Evolutionary conservation across 257 asterid genomes (phyloP), one percentile per base, ranked within the genome.

Genomic region (Cynanchum wilfordii): DNA sequence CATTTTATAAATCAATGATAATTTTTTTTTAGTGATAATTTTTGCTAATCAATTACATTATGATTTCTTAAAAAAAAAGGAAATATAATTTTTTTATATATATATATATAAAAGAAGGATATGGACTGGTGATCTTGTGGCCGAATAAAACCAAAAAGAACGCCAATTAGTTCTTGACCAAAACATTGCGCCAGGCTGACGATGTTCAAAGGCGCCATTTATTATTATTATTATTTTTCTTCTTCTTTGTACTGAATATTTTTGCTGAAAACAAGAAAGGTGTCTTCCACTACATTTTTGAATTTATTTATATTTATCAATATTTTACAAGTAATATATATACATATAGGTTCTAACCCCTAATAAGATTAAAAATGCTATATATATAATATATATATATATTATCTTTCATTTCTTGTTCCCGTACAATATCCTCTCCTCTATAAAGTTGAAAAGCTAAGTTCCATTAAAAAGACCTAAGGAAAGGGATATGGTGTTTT

Each of bases 271-370:
- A 58, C 58, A 25, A 4, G 75, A 71, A 71, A 58, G 68, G 30
- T 71, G 75, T 71, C 68, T 57, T 45, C 75, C 75, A 70, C 74
- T 70, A 29, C 42, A 33, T 1, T 63, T 54, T 64, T 64, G 27
- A 17, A 64, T 36, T 29, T 36, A 36, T 36, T 36, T 17, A 42
- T 33, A 33, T 33, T 33, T 33, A 33, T 33, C 12, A 4, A 10
- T 49, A 50, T 30, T 30, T 63, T 63, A 17, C 16, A 1, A 64
- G 17, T 19, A 36, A 64, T 64, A 64, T 7, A 42, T 33, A 63
- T 30, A 12, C 20, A 13, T 27, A n/a, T 60, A 38, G 8, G 63
- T 30, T 60, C 19, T 58, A 27, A 38, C n/a, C 40, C n/a, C 20
- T 58, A 15, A 29, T 29, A 11, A 5, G 42, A 27, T 27, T 25